Percentiles rank a stretch among this genome's conserved stretches.
These are phyloP conservation scores for Cercospora sesami DNA, from an alignment of 2,329 filamentous ascomycete genomes.

Conservation along the genomic window DNA sequence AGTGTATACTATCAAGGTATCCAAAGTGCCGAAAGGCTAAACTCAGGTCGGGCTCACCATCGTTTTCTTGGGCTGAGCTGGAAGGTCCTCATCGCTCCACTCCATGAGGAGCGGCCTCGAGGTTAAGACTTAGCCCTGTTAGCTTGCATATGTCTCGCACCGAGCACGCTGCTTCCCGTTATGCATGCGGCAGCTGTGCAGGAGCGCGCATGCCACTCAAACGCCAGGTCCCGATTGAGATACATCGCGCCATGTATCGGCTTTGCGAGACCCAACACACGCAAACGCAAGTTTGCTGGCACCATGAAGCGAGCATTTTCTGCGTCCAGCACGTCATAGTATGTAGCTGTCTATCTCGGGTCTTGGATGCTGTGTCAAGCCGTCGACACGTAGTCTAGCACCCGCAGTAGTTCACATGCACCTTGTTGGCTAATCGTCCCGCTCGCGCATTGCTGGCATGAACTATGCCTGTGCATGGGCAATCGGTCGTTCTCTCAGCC, in stretches of 20 bases:
- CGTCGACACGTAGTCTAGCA: conserved; percentile 19
- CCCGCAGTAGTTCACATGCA: conserved; percentile 28
- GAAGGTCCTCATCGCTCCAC: not conserved
- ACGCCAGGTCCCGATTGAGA: conserved; percentile 13
- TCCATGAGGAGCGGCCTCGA: conserved; percentile 2
- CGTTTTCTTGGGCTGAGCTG: not conserved
- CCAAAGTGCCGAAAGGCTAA: conserved; percentile 11
- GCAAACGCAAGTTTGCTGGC: conserved; percentile 25
- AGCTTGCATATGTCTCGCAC: conserved; percentile 5
- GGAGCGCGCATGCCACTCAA: conserved; percentile 12
- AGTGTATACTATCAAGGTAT: not conserved
- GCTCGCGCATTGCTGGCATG: conserved; percentile 23
- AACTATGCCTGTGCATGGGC: conserved; percentile 26
- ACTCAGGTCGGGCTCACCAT: not conserved
- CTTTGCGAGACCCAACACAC: conserved; percentile 10
- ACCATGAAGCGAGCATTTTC: conserved; percentile 18
- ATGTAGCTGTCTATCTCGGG: conserved; percentile 17
- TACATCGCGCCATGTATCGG: conserved; percentile 11
- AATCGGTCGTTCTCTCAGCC: conserved; percentile 14
- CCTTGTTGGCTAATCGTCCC: conserved; percentile 22
- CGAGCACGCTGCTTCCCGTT: conserved; percentile 9
- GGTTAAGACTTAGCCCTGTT: not conserved
- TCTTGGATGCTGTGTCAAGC: conserved; percentile 19
- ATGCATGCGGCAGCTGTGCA: conserved; percentile 4
- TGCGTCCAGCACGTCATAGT: conserved; percentile 25